phyloP scores from a whole-genome alignment of 2,329 filamentous ascomycete genomes.

The Neopestalotiopsis sp. region DNA sequence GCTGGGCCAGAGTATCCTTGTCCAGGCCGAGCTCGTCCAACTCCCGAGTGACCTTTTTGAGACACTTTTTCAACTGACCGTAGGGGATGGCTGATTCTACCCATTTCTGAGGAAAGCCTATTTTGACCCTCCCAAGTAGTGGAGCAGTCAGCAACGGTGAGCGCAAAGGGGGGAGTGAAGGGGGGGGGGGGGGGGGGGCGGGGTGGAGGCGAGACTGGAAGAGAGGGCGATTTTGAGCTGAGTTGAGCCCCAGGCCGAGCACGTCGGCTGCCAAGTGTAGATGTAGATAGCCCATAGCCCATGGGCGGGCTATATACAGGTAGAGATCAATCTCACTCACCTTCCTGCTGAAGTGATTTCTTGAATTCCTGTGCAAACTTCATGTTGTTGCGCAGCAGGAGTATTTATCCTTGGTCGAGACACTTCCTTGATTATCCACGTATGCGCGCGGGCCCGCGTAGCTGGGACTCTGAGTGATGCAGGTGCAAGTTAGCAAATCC shows the following conservation, averaged over 20 bases:
- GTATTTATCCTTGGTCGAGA: too few relatives aligned
- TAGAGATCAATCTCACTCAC: slow-evolving; percentile 33
- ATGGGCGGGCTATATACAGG: too few relatives aligned
- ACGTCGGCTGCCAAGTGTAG: not conserved
- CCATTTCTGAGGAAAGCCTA: slow-evolving; percentile 75
- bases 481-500: not conserved
- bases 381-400: slow-evolving; percentile 46
- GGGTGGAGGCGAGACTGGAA: too few relatives aligned
- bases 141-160: not conserved
- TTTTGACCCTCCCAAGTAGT: not conserved
- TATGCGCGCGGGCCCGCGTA: not conserved
- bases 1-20: slow-evolving; percentile 68
- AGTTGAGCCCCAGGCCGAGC: not conserved
- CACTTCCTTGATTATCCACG: too few relatives aligned
- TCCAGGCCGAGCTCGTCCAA: slow-evolving; percentile 74
- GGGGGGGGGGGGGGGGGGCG: too few relatives aligned
- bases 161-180: not conserved
- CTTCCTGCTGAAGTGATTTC: slow-evolving; percentile 68
- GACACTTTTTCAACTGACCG: slow-evolving; percentile 84
- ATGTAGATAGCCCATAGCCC: too few relatives aligned
- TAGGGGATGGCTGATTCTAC: slow-evolving; percentile 81
- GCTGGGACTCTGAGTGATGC: not conserved
- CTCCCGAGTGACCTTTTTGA: slow-evolving; percentile 79
- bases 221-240: too few relatives aligned
- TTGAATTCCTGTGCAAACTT: slow-evolving; percentile 86